Conservation (phyloP, 2,329 filamentous ascomycete species). For the Ophiocordyceps sinensis region DNA sequence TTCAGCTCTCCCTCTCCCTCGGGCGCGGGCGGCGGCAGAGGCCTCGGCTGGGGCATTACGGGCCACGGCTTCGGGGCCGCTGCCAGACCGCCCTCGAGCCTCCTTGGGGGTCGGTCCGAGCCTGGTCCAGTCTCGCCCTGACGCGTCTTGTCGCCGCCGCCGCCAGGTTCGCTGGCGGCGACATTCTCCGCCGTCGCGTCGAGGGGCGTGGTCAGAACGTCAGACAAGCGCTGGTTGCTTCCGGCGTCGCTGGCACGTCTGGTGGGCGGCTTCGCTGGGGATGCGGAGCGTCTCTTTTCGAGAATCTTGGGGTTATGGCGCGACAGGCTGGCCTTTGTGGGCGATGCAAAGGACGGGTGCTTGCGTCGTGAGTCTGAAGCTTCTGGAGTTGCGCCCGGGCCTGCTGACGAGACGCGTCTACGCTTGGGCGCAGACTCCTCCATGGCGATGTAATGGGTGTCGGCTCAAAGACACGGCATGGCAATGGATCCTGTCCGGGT, state of each 20-base stretch:
- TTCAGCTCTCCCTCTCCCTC: conserved; percentile 15
- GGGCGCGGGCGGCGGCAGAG: conserved; percentile 28
- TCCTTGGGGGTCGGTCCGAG: conserved; percentile 5
- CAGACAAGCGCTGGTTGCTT: conserved; percentile 11
- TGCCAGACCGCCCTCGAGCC: conserved; percentile 15
- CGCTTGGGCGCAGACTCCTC: conserved; percentile 48
- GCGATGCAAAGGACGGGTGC: conserved; percentile 50
- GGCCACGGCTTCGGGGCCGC: conserved; percentile 24
- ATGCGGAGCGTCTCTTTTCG: conserved; percentile 25
- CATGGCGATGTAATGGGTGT: conserved; percentile 12
- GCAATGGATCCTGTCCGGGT: neutral
- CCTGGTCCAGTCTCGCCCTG: conserved; percentile 3
- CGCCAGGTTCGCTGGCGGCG: conserved; percentile 9
- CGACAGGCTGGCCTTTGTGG: conserved; percentile 48
- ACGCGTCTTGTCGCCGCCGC: conserved; percentile 7
- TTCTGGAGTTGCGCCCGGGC: conserved; percentile 13
- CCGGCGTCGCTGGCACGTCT: conserved; percentile 3
- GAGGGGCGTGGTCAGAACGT: conserved; percentile 16
- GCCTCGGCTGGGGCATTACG: conserved; percentile 27
- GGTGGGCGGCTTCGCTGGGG: conserved; percentile 14
- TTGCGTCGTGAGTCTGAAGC: conserved; percentile 12
- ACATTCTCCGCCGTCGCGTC: conserved; percentile 10
- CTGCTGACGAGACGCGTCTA: conserved; percentile 40
- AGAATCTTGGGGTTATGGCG: conserved; percentile 46
- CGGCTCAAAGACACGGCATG: neutral